Base-by-base conservation (phyloP, 345 rosid genomes). In the Streptanthus diversifolius region DNA sequence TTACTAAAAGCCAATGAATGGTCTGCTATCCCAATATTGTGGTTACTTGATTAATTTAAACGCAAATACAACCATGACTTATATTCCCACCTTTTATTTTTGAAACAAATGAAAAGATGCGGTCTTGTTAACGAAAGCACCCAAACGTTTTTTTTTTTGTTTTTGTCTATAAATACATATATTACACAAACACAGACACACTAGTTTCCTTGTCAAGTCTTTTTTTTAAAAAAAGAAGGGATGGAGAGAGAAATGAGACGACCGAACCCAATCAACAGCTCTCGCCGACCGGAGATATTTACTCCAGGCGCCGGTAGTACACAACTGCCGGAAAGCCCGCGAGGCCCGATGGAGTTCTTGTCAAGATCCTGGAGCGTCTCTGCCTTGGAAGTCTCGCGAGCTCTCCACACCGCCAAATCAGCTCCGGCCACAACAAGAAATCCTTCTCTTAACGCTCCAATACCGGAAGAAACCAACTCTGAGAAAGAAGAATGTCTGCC, bases 321-420 rank as follows among this genome's bases (percentile, higher is more conserved):
- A 12, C 91, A 84, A 32, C 82, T 88, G 3, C 93, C 96, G 8
- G 85, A 90, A 76, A 88, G 93, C 83, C 96, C 96, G 5, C 82
- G 88, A 82, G 85, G 87, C 64, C 97, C 96, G 7, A 88, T 93
- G 95, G 98, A 93, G 82, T 93, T 89, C 81, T 80, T 93, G 64
- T 86, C 97, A 1, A 85, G 97, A 80, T 88, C 98, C 1, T 89
- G 97, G 97, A 85, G 95, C 51, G 85, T 66, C 41, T 88, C 98
- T 7, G 96, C 96, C 39, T 82, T 91, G 8, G 90, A 89, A 81
- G 87, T 91, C 70, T 83, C 96, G 63, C 89, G 87, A 77, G 83
- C 96, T 47, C 84, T 89, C 35, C 66, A 80, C 83, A 58, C 80
- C 0, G 71, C 81, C 33, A 69, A 74, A 58, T 43, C 80, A 59